Evolutionary conservation across 768 basidiomycete genomes (phyloP).

Genomic region (Trametes gibbosa): DNA sequence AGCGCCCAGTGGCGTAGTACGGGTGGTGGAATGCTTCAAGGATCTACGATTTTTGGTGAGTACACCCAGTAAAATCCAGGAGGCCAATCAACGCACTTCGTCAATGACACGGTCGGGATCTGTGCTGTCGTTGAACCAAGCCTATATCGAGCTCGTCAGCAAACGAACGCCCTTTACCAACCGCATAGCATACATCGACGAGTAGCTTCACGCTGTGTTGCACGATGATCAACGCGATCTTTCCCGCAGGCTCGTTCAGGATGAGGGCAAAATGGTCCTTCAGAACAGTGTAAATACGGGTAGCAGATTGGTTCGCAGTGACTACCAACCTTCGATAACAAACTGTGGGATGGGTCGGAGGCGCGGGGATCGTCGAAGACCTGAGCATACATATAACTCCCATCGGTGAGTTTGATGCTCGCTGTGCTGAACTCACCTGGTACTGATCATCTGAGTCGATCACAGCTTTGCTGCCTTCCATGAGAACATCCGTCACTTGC

Average conservation of each 20-base stretch:
- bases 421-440: conserved; percentile 40
- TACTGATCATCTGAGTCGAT: conserved; percentile 71
- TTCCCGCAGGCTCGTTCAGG: conserved; percentile 73
- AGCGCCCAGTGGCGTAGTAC: conserved; percentile 54
- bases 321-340: conserved; percentile 58
- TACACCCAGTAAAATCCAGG: neutral
- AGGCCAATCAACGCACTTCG: conserved; percentile 31
- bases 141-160: conserved; percentile 26
- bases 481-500: conserved; percentile 53
- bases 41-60: conserved; percentile 33
- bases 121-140: conserved; percentile 48
- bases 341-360: conserved; percentile 71
- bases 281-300: neutral
- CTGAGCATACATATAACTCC: conserved; percentile 26
- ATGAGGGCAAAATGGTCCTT: conserved; percentile 73
- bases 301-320: neutral
- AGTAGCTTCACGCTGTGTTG: conserved; percentile 58
- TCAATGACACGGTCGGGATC: conserved; percentile 46
- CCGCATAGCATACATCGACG: conserved; percentile 39
- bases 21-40: conserved; percentile 71
- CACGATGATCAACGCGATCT: conserved; percentile 67
- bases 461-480: conserved; percentile 64
- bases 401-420: neutral
- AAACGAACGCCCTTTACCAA: neutral
- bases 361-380: conserved; percentile 67